Percentiles rank a stretch among this genome's conserved stretches.
These are phyloP conservation scores for Urtica urens DNA, from an alignment of 306 rosid genomes.

Conservation along the genomic window DNA sequence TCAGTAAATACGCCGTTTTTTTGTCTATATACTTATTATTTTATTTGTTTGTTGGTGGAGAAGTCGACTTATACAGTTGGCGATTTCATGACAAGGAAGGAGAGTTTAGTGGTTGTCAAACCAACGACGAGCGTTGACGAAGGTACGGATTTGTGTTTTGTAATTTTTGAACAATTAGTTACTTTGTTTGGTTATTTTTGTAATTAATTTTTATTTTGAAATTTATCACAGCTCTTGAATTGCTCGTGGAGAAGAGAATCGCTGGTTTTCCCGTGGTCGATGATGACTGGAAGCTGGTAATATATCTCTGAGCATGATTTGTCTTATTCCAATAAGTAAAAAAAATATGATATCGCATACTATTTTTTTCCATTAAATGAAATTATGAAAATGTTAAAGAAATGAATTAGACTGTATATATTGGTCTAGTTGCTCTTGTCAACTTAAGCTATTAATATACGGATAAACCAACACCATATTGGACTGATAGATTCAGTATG, in stretches of 20 bases:
- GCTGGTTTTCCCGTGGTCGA: constrained; percentile 92
- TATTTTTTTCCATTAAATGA: too few relatives aligned
- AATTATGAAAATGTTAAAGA: too few relatives aligned
- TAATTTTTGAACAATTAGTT: background rate
- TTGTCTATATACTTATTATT: background rate
- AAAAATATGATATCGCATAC: too few relatives aligned
- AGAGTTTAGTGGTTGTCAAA: constrained; percentile 49
- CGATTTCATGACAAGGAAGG: constrained; percentile 81
- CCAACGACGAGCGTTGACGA: constrained; percentile 69
- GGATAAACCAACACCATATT: too few relatives aligned
- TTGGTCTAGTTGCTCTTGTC: too few relatives aligned
- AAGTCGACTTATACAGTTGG: constrained; percentile 59
- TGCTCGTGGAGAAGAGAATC: constrained; percentile 67
- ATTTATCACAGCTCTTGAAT: constrained; percentile 50
- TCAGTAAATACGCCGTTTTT: background rate
- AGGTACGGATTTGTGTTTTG: constrained; percentile 30
- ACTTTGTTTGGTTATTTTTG: background rate
- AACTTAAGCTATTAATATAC: too few relatives aligned
- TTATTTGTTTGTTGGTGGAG: background rate
- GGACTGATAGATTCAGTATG: too few relatives aligned
- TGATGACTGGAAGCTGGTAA: constrained; percentile 87
- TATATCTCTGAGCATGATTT: constrained; percentile 2
- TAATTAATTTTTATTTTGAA: background rate
- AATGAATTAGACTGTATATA: too few relatives aligned
- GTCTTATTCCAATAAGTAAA: background rate